Base-by-base conservation (phyloP, 1,139 yeast species). In the Saccharomyces uvarum region DNA sequence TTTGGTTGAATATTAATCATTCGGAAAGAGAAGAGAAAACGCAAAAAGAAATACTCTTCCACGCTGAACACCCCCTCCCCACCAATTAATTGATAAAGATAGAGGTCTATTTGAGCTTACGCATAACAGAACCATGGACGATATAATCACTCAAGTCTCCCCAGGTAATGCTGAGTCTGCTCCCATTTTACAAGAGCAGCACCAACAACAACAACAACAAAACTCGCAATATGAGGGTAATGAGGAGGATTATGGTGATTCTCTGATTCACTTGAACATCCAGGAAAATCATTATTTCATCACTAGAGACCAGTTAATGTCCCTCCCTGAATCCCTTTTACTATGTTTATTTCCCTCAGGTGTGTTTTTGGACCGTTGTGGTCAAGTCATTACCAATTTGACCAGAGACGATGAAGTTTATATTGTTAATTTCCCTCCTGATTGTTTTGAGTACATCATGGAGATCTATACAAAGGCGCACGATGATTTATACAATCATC, bases 281-380 rank as follows among this genome's bases (percentile, higher is more conserved):
- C 79, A 96, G 52, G 95, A 93, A 14, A 73, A 71, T 14, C 73
- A 76, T 54, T 88, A 88, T 68, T 82, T 83, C 54, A 84, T 93
- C 51, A 83, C 96, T 1, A 77, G 97, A 59, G 96, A 89, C 62
- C 97, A 89, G 68, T 78, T 93, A 61, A 84, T 90, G 86, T 83
- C 91, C 55, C 75, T 93, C 53, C 98, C 99, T 1, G 98, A 95
- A 70, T 83, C 93, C 59, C 84, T 95, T 32, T 75, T 95, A 58
- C 78, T 91, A 54, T 89, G 97, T 62, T 73, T 88, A 54, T 95
- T 84, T 70, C 96, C 98, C 14, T 88, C 88, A 61, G 97, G 98
- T 41, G 91, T 90, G 5, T 85, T 88, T 67, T 77, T 88, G 56
- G 95, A 88, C 67, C 77, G 77, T 54, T 73, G 80, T 53, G 95